A percentile compares a stretch with the other conserved stretches of the same genome.
These are phyloP conservation scores for Zasmidium cellare DNA, from an alignment of 2,329 filamentous ascomycete genomes.

Conservation along the genomic window DNA sequence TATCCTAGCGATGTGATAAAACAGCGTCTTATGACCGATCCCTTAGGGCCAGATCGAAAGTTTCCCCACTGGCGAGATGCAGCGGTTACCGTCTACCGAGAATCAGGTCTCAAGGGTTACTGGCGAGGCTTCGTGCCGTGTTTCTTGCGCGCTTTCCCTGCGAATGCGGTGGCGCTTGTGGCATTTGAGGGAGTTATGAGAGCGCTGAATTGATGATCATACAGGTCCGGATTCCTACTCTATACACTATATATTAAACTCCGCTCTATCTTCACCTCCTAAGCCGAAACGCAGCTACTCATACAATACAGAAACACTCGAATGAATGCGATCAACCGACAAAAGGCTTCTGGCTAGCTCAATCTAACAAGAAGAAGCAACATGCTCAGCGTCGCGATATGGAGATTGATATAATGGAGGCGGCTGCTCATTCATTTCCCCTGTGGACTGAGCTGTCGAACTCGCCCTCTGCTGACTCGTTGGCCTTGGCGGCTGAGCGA, in stretches of 20 bases:
- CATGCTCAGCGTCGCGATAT: not conserved
- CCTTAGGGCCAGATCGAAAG: conserved; percentile 68
- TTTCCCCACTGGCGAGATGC: conserved; percentile 81
- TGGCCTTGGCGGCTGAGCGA: not conserved
- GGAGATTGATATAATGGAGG: not conserved
- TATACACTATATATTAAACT: too few relatives aligned
- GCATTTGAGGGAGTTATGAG: conserved; percentile 79
- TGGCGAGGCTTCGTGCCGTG: conserved; percentile 93
- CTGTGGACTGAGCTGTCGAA: not conserved
- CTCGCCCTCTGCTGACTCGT: not conserved
- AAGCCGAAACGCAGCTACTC: not conserved
- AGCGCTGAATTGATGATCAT: conserved; percentile 20
- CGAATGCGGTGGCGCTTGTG: conserved; percentile 89
- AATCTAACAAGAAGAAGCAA: not conserved
- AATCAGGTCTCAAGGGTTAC: conserved; percentile 76
- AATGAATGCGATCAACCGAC: not conserved
- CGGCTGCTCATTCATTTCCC: not conserved
- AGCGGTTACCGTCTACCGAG: conserved; percentile 71
- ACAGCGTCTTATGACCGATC: conserved; percentile 96
- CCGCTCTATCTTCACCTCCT: too few relatives aligned
- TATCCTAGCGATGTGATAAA: conserved; percentile 74
- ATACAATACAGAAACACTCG: not conserved
- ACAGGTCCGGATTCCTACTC: not conserved
- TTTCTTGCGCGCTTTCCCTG: conserved; percentile 90
- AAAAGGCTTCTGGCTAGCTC: not conserved